These are phyloP conservation scores for Hamigera avellanea DNA, from an alignment of 495 filamentous ascomycete genomes.

Conservation along the genomic window DNA sequence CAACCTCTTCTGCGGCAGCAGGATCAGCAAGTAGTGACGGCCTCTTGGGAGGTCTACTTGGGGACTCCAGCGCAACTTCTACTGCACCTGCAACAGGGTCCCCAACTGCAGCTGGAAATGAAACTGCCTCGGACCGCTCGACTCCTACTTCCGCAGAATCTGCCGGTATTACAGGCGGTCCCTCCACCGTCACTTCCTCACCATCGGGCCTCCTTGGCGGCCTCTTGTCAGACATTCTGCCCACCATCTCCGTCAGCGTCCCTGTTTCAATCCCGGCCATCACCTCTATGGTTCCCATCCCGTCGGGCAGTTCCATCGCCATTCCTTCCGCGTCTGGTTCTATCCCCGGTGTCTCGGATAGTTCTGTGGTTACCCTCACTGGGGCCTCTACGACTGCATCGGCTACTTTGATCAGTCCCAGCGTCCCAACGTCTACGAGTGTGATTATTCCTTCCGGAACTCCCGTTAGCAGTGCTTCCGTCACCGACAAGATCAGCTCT, in stretches of 20 bases:
- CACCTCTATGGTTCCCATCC: slow-evolving; percentile 6
- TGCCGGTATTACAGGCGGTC: slow-evolving; percentile 3
- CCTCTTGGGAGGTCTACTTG: no score
- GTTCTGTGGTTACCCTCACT: slow-evolving; percentile 3
- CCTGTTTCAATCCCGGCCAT: slow-evolving; percentile 11
- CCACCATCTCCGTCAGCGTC: slow-evolving; percentile 18
- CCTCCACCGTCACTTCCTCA: slow-evolving; percentile 7
- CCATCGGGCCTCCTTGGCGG: background rate
- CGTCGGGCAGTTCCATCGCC: slow-evolving; percentile 5
- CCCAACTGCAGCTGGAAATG: no score
- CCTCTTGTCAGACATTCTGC: background rate
- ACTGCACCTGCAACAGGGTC: no score
- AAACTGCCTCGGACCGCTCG: no score
- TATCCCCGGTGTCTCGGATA: background rate
- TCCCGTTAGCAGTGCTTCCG: slow-evolving; percentile 10
- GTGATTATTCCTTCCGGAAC: background rate
- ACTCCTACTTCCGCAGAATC: background rate
- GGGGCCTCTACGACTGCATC: slow-evolving; percentile 7
- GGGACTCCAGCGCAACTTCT: no score
- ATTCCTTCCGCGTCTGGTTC: slow-evolving; percentile 1
- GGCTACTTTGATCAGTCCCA: slow-evolving; percentile 1
- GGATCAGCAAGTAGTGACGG: no score
- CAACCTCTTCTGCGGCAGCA: no score
- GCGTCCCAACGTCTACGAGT: background rate
- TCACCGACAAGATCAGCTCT: slow-evolving; percentile 1